Base-by-base conservation (phyloP, 164 flowering plant genomes). In the Chimonanthus salicifolius region DNA sequence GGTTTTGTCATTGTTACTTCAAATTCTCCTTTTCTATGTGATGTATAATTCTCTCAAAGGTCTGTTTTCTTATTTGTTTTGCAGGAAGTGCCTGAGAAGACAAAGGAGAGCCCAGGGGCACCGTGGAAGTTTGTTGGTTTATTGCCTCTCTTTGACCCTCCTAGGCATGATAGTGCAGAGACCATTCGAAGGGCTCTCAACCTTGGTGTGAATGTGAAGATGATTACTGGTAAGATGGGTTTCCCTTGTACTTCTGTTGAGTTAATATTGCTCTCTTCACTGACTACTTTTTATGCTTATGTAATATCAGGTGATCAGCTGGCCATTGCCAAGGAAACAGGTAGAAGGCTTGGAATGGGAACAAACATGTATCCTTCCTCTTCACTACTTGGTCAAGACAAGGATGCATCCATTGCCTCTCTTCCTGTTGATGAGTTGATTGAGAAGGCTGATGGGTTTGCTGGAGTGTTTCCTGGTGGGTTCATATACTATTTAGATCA, bases 281-380 rank as follows among this genome's bases (percentile, higher is more conserved):
- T 43, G 5, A 4, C 58, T 46, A 15, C 43, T 58, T 58, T 6
- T 11, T 45, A 7, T 11, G 5, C 54, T 18, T 64, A 44, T 47
- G 67, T 45, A 8, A 60, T 63, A 72, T 48, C 72, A 82, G 84
- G 85, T 2, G 85, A 83, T 70, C 85, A 83, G 68, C 82, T 83
- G 58, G 83, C 85, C 21, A 83, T 83, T 71, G 85, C 80, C 45
- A 83, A 83, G 74, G 85, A 83, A 72, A 83, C 84, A 6, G 84
- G 85, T 4, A 71, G 85, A 58, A 77, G 85, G 70, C 85, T 83
- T 20, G 85, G 85, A 65, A 83, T 83, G 85, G 85, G 84, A 20
- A 83, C 84, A 64, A 83, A 83, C 78, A 83, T 83, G 85, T 83
- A 83, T 45, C 85, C 85, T 16, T 83, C 85, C 10, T 83, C 85